Conservation (phyloP, 192 early-diverging fungal genomes). For the Mortierella alpina region DNA sequence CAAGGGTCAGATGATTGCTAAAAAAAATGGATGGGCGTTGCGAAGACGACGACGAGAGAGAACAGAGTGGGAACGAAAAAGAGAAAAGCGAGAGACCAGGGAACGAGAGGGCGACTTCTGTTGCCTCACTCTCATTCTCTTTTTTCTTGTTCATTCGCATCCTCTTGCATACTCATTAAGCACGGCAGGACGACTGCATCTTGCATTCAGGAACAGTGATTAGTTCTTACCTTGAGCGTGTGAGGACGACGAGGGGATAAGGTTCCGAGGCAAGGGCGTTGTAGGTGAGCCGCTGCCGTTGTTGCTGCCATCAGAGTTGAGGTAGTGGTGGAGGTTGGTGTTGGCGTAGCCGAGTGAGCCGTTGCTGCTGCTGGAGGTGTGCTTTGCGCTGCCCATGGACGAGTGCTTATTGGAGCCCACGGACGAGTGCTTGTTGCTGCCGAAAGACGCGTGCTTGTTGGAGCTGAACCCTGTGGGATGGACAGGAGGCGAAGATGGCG, state of each 20-base stretch:
- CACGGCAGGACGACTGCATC: too few relatives aligned
- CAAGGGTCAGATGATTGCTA: too few relatives aligned
- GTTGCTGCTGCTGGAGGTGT: constrained; percentile 31
- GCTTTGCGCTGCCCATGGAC: constrained; percentile 3
- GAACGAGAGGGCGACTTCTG: background rate
- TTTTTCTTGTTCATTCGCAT: background rate
- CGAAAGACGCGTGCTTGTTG: constrained; percentile 24
- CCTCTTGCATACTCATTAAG: background rate
- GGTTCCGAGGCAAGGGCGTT: constrained; percentile 14
- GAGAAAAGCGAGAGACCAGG: background rate
- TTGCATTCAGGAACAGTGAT: background rate
- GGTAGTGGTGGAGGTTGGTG: constrained; percentile 14
- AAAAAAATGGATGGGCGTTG: too few relatives aligned
- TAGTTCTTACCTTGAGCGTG: constrained; percentile 13
- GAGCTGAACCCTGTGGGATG: background rate
- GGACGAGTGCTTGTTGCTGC: constrained; percentile 22
- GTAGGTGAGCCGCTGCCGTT: constrained; percentile 6
- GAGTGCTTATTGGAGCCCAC: constrained; percentile 16
- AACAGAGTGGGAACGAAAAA: background rate
- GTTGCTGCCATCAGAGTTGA: constrained; percentile 2
- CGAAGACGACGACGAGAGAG: background rate
- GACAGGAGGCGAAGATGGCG: constrained; percentile 8
- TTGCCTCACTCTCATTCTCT: background rate
- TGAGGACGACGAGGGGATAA: constrained; percentile 12
- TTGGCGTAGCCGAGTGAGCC: constrained; percentile 22